Evolutionary conservation across 164 flowering plant genomes (phyloP).

Genomic region (Vitis labrusca): DNA sequence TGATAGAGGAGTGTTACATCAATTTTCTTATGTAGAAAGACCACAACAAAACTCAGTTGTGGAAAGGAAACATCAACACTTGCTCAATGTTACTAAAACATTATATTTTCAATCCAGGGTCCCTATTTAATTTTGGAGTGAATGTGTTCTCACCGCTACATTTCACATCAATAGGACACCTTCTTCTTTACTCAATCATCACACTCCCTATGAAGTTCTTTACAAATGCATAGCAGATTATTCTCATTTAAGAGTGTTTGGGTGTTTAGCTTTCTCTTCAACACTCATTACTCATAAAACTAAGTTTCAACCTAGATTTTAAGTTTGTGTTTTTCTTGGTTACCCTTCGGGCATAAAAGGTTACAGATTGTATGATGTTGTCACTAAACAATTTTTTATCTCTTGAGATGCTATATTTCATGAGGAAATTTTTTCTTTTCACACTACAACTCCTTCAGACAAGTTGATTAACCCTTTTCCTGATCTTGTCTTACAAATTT

Average conservation of each 20-base stretch:
- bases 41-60: not conserved
- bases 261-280: not conserved
- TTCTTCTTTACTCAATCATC: not conserved
- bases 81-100: not conserved
- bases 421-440: not conserved
- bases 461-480: not conserved
- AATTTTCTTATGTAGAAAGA: slow-evolving; percentile 2
- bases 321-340: slow-evolving; percentile 2
- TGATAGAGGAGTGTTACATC: not conserved
- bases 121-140: not conserved
- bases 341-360: not conserved
- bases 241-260: not conserved
- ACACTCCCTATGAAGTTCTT: not conserved
- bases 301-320: not conserved
- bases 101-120: not conserved
- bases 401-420: too few species aligned
- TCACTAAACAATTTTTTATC: not conserved
- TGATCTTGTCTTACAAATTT: not conserved
- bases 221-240: not conserved
- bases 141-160: not conserved
- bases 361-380: slow-evolving; percentile 1
- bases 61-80: slow-evolving; percentile 1
- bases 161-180: not conserved
- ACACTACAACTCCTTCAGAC: not conserved
- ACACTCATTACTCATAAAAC: not conserved